Percentiles rank a stretch among this genome's conserved stretches.
phyloP scores from a whole-genome alignment of 1,284 basidiomycete species.

The Ceratobasidium sp. region DNA sequence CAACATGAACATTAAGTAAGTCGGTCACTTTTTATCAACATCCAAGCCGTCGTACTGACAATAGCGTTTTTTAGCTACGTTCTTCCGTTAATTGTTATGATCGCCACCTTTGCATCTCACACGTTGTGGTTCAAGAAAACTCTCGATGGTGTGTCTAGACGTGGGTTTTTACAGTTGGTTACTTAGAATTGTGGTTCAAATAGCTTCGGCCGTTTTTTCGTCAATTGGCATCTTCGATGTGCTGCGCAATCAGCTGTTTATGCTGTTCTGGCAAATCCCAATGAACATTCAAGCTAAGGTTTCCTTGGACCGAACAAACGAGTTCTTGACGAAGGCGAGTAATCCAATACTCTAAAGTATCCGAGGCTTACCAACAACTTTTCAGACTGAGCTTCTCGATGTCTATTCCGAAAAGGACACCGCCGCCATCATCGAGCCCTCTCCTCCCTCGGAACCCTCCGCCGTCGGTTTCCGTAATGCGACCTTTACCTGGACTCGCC shows the following conservation, averaged over 20 bases:
- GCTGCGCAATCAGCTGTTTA: constrained; percentile 28
- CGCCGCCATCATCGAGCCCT: constrained; percentile 49
- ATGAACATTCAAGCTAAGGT: constrained; percentile 56
- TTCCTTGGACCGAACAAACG: constrained; percentile 60
- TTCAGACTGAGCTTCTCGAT: constrained; percentile 66
- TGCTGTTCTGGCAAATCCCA: constrained; percentile 43
- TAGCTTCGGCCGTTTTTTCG: constrained; percentile 56
- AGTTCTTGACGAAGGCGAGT: constrained; percentile 60
- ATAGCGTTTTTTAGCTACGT: constrained; percentile 61
- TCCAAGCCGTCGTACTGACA: constrained; percentile 15
- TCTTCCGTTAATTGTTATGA: constrained; percentile 73
- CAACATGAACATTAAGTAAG: constrained; percentile 57
- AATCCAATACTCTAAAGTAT: background rate
- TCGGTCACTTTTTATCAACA: background rate
- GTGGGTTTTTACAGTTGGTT: background rate
- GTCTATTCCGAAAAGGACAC: constrained; percentile 55
- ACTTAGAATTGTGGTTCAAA: background rate
- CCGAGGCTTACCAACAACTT: background rate
- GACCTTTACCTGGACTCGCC: constrained; percentile 58
- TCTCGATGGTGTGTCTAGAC: constrained; percentile 7
- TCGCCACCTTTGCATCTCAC: constrained; percentile 65
- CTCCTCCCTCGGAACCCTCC: constrained; percentile 48
- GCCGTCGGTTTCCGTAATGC: constrained; percentile 60
- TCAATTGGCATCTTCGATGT: constrained; percentile 60
- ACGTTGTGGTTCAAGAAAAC: constrained; percentile 34